These are phyloP conservation scores for Exophiala viscosa DNA, from an alignment of 2,329 filamentous ascomycete genomes.

Conservation along the genomic window DNA sequence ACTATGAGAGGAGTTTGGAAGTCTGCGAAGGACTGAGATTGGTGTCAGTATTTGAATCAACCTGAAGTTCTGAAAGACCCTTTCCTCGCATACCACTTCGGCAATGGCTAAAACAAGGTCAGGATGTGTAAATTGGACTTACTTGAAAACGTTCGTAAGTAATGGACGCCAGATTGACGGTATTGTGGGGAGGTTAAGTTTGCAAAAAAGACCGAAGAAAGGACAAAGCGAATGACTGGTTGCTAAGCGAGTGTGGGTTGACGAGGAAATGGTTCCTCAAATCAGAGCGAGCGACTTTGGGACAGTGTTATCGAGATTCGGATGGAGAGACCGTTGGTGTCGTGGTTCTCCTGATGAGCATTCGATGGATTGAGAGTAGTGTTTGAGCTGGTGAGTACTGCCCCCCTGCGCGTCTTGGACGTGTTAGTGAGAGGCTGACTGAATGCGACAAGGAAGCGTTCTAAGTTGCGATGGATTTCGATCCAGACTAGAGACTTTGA, in stretches of 20 bases:
- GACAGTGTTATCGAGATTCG: conserved; percentile 25
- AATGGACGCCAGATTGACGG: conserved; percentile 50
- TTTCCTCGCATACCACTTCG: background rate
- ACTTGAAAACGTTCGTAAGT: conserved; percentile 45
- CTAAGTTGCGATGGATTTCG: conserved; percentile 4
- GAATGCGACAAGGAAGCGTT: conserved; percentile 1
- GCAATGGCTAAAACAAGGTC: conserved; percentile 16
- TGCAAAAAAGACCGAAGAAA: conserved; percentile 37
- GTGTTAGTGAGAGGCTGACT: conserved; percentile 11
- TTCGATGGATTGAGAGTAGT: conserved; percentile 12
- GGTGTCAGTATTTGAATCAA: conserved; percentile 33
- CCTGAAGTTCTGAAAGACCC: conserved; percentile 27
- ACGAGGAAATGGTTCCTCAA: conserved; percentile 36
- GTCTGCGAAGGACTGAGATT: conserved; percentile 31
- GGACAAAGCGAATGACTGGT: conserved; percentile 46
- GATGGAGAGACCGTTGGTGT: conserved; percentile 4
- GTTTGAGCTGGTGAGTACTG: background rate
- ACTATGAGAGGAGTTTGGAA: conserved; percentile 47
- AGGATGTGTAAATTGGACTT: conserved; percentile 29
- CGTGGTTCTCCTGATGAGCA: conserved; percentile 15
- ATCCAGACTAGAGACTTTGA: conserved; percentile 3
- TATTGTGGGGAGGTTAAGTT: conserved; percentile 33
- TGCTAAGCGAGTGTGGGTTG: conserved; percentile 38
- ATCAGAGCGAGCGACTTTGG: conserved; percentile 44
- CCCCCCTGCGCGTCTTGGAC: conserved; percentile 1